Base-by-base conservation (phyloP, 768 basidiomycete species). In the Holtermanniella nyarrowii region DNA sequence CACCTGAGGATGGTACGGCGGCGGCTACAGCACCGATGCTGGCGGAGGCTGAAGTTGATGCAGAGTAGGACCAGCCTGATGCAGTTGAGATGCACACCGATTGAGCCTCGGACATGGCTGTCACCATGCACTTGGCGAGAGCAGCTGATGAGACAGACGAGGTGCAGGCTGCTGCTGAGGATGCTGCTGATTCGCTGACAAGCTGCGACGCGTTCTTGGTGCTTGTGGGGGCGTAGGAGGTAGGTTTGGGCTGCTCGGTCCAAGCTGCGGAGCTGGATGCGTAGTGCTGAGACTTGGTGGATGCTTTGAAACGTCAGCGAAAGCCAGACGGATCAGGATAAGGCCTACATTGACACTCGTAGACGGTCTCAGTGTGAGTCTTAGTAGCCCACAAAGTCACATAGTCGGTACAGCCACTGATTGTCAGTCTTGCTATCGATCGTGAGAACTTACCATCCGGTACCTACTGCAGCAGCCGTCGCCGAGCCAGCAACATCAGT, bases 71-170 rank as follows among this genome's bases (percentile, higher is more conserved):
- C n/a, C n/a, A n/a, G n/a, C n/a, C n/a, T n/a, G n/a, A n/a, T n/a
- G n/a, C n/a, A n/a, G n/a, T n/a, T n/a, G n/a, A n/a, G n/a, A n/a
- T n/a, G 26, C 55, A 56, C 2, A 56, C 26, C 5, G 55, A 52
- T 23, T 48, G 45, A 13, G 40, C 50, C 3, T 23, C 18, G 2
- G 50, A 13, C 46, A 48, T 41, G 5, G 55, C 55, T 5, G 27
- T 42, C 24, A 27, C 46, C 50, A 56, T 52, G 27, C 55, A 56
- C 27, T 48, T 43, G 4, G 46, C n/a, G 26, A 56, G 4, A 20
- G 31, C 46, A 21, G 51, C 48, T 14, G 51, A 44, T 1, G 51
- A 52, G 3, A 40, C 53, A 3, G 40, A 43, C 11, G 53, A 22
- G 5, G 53, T 49, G 26, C 53, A 54, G 3, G 10, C 4, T 20